Evolutionary conservation across 2,329 filamentous ascomycete genomes (phyloP), one percentile per base, ranked within the genome.

Genomic region (Cladosporium austrohemisphaericum): DNA sequence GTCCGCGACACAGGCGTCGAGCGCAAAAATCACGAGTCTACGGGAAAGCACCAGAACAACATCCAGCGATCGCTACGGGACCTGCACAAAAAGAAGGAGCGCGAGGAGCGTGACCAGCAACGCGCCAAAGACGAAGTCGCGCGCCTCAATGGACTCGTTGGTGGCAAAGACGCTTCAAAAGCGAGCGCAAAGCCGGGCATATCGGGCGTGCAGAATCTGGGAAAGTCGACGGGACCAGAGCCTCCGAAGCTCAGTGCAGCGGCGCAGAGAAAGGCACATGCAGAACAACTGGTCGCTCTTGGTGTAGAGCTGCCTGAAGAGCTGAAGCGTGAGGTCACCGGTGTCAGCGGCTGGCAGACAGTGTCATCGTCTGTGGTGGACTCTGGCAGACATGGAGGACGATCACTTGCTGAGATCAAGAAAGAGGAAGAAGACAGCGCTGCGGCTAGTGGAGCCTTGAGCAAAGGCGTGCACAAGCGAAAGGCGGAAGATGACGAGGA

Each of bases 1-100:
- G 87, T 98, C 41, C 87, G 88, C 70, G 93, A 98, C 75, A 96
- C 91, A 18, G 84, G 88, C 59, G 82, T 96, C 68, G 91, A 95
- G 68, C 86, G 85, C 60, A 78, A 83, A 57, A 63, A 64, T 26
- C 66, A 68, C 54, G 66, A 68, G 41, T 54, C 60, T 25, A 64
- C 60, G 18, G 60, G 55, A 20, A 64, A 62, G 49, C 66, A 68
- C 54, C 66, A 68, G 52, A 60, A 60, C 48, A 92, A 96, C 70
- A 81, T 97, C 53, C 94, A 95, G 71, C 88, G 92, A 46, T 93
- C 91, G 58, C 78, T 98, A 7, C 86, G 91, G 57, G 86, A 94
- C 54, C 78, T 98, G 6, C 91, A 97, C 71, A 86, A 87, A 58
- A 81, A 79, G 49, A 86, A 94, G 66, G 89, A 95, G 61, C 81